phyloP scores from a whole-genome alignment of 2,329 filamentous ascomycete species.

The Rhytidhysteron rufulum region DNA sequence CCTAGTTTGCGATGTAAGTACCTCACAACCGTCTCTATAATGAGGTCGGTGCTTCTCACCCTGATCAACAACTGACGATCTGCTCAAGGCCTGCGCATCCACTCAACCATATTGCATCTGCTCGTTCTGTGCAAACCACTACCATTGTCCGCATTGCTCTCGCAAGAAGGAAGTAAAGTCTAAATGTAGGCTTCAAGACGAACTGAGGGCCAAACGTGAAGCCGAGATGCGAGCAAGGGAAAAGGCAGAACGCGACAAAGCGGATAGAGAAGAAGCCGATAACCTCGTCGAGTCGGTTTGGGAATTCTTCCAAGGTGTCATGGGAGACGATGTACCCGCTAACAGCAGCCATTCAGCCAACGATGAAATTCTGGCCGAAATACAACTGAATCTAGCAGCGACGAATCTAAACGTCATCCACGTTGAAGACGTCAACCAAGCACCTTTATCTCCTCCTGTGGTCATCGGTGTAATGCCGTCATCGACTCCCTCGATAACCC shows the following conservation, averaged over 20 bases:
- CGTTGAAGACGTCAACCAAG: not conserved
- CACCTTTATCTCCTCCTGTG: not conserved
- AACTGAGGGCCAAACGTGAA: slow-evolving; percentile 27
- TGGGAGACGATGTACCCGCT: no score
- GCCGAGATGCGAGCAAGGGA: slow-evolving; percentile 25
- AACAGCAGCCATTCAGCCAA: no score
- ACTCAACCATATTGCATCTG: slow-evolving; percentile 33
- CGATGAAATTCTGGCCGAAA: not conserved
- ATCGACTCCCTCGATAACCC: not conserved
- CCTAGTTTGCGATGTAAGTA: slow-evolving; percentile 39
- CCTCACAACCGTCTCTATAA: not conserved
- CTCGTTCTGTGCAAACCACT: slow-evolving; percentile 36
- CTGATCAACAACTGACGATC: slow-evolving; percentile 9
- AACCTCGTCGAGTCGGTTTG: slow-evolving; percentile 31
- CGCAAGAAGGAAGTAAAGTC: slow-evolving; percentile 28
- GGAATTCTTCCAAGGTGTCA: slow-evolving; percentile 29
- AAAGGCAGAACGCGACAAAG: slow-evolving; percentile 27
- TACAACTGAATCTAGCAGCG: slow-evolving; percentile 1
- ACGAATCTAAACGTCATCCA: slow-evolving; percentile 1
- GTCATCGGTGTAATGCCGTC: not conserved
- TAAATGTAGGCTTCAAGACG: slow-evolving; percentile 34
- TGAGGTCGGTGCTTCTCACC: not conserved
- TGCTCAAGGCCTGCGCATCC: slow-evolving; percentile 24
- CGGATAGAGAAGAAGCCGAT: slow-evolving; percentile 31
- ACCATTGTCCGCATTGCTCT: slow-evolving; percentile 36